Evolutionary conservation across 1,139 yeast genomes (phyloP).

Genomic region (Ogataea hybrid): DNA sequence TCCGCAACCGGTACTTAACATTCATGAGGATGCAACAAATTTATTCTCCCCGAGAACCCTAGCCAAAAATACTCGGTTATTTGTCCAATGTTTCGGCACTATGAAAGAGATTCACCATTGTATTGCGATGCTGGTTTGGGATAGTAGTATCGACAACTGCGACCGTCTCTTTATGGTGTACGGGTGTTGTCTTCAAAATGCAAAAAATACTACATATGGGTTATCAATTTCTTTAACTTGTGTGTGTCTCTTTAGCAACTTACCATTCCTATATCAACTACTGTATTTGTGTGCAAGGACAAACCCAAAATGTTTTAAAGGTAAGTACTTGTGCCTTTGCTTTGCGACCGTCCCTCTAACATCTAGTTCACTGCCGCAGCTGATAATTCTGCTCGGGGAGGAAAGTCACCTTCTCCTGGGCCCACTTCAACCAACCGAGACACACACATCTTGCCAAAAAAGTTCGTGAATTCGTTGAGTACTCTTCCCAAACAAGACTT

Average conservation of each 20-base stretch:
- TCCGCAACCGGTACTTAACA: background rate
- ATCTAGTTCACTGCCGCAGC: slow-evolving; percentile 21
- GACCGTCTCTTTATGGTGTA: background rate
- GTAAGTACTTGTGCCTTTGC: slow-evolving; percentile 11
- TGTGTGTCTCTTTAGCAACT: slow-evolving; percentile 1
- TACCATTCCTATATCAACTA: background rate
- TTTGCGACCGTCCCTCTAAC: background rate
- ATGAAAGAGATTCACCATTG: too few species aligned
- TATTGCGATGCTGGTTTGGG: too few species aligned
- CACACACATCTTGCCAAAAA: slow-evolving; percentile 11
- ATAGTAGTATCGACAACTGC: too few species aligned
- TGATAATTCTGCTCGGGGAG: slow-evolving; percentile 13
- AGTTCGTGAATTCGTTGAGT: slow-evolving; percentile 26
- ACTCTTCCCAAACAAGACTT: slow-evolving; percentile 44
- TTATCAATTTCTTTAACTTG: background rate
- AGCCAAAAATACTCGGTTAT: too few species aligned
- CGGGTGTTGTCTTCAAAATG: background rate
- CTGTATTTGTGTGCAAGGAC: background rate
- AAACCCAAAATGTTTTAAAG: slow-evolving; percentile 19
- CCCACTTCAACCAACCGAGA: slow-evolving; percentile 3
- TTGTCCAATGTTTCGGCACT: too few species aligned
- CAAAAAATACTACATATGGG: background rate
- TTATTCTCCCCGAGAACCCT: too few species aligned
- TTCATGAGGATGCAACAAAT: too few species aligned
- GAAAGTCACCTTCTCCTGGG: slow-evolving; percentile 17